Conservation (phyloP, 257 asterid genomes). For the Solanum ossicruentum region DNA sequence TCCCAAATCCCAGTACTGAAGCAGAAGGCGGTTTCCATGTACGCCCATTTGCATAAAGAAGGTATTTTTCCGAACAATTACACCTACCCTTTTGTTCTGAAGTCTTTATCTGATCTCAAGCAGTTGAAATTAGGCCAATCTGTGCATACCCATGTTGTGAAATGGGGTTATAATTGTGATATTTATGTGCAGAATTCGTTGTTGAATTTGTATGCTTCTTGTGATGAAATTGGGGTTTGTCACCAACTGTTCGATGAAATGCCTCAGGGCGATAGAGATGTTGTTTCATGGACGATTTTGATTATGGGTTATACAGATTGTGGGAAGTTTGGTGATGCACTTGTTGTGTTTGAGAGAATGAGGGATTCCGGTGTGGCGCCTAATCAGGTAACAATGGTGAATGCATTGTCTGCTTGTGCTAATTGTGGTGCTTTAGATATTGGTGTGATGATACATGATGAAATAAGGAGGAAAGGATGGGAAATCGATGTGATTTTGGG, state of each 20-base stretch:
- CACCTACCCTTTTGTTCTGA: constrained; percentile 51
- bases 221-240: constrained; percentile 36
- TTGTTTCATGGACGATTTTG: constrained; percentile 69
- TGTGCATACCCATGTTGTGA: constrained; percentile 37
- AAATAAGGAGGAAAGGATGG: constrained; percentile 35
- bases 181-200: constrained; percentile 55
- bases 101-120: constrained; percentile 44
- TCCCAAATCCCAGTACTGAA: constrained; percentile 12
- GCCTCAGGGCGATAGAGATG: constrained; percentile 61
- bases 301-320: constrained; percentile 45
- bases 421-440: constrained; percentile 33
- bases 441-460: constrained; percentile 50
- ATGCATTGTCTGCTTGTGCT: constrained; percentile 58
- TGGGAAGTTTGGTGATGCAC: constrained; percentile 36
- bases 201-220: constrained; percentile 38
- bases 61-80: constrained; percentile 25
- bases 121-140: constrained; percentile 22
- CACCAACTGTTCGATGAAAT: constrained; percentile 57
- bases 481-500: constrained; percentile 63
- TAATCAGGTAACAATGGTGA: constrained; percentile 66
- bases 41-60: constrained; percentile 34
- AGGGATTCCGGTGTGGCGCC: constrained; percentile 38
- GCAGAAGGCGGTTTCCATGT: constrained; percentile 14
- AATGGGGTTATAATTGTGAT: constrained; percentile 31
- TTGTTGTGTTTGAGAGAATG: constrained; percentile 44